Evolutionary conservation across 306 rosid species (phyloP).

Genomic region (Acacia melanoxylon): DNA sequence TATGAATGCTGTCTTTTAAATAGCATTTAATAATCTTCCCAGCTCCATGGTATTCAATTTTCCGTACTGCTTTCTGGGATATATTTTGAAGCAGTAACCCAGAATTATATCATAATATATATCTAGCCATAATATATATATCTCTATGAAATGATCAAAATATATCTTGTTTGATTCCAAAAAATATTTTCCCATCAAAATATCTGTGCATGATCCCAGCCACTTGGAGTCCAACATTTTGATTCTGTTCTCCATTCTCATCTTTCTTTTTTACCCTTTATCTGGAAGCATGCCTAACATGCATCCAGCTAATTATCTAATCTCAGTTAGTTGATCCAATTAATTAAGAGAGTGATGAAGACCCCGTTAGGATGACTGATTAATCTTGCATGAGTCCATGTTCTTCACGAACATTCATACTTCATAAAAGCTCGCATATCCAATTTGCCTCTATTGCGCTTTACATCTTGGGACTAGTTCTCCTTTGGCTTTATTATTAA

Average conservation of each 20-base stretch:
- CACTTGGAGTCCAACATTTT: not conserved
- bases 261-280: not conserved
- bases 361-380: not conserved
- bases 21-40: slow-evolving; percentile 6
- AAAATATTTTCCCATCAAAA: no score
- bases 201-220: not conserved
- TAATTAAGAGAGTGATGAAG: no score
- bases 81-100: no score
- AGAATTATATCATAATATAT: no score
- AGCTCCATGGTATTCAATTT: not conserved
- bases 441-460: not conserved
- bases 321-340: no score
- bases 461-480: not conserved
- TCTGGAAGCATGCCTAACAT: not conserved
- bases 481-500: not conserved
- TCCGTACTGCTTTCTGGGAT: not conserved
- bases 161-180: no score
- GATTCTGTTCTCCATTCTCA: not conserved
- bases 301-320: no score
- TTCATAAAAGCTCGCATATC: not conserved
- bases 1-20: not conserved
- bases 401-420: not conserved
- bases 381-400: not conserved
- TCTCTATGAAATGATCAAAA: not conserved
- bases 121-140: not conserved